A percentile compares a stretch with the other conserved stretches of the same genome.
Conservation (phyloP, 768 basidiomycete genomes). For the Auricularia cornea region DNA sequence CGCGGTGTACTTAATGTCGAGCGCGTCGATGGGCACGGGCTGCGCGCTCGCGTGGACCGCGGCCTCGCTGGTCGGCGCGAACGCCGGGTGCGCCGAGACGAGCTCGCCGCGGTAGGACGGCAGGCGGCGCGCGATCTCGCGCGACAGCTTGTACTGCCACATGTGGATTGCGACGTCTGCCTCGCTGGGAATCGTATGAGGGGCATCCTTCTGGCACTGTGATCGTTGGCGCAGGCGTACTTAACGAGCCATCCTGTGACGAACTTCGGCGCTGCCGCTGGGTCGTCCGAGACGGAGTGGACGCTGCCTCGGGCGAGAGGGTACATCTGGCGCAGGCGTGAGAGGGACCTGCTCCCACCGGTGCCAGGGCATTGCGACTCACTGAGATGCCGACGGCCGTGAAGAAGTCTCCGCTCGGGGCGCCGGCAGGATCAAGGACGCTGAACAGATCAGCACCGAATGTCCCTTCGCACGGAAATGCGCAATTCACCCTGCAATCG, state of each 20-base stretch:
- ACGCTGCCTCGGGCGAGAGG: neutral
- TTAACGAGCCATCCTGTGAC: neutral
- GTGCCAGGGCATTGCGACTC: neutral
- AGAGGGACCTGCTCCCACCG: neutral
- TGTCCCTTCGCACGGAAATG: neutral
- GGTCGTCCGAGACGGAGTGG: neutral
- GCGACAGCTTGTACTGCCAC: constrained; percentile 46
- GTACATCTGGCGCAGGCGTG: neutral
- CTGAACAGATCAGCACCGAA: neutral
- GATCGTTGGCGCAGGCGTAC: neutral
- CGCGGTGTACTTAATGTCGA: constrained; percentile 24
- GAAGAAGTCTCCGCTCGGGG: neutral
- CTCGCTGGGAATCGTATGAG: neutral
- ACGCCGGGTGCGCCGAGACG: constrained; percentile 20
- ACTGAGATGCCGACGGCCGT: neutral
- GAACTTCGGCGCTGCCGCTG: neutral
- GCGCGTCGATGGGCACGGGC: constrained; percentile 18
- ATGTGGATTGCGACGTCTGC: constrained; percentile 29
- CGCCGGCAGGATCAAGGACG: neutral
- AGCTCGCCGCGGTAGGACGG: constrained; percentile 28
- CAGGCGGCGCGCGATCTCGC: constrained; percentile 52
- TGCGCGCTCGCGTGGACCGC: constrained; percentile 11
- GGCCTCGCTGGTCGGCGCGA: constrained; percentile 23
- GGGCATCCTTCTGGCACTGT: neutral
- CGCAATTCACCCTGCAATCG: neutral